Evolutionary conservation across 2,329 filamentous ascomycete species (phyloP).

Genomic region (Ophiostoma fasciatum): DNA sequence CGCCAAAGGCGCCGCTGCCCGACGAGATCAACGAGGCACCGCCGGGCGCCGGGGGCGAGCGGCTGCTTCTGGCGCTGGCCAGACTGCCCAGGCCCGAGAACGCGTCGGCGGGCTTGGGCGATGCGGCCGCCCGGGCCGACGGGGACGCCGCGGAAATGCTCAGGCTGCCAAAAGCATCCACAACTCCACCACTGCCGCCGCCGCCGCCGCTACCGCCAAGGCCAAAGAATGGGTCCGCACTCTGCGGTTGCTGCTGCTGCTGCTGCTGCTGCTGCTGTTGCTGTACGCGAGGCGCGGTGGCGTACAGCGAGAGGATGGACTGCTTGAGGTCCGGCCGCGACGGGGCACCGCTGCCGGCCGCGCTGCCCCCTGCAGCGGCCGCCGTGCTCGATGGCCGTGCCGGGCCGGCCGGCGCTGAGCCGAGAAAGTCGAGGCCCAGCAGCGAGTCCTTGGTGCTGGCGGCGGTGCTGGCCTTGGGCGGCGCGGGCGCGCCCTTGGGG

Average conservation of each 20-base stretch:
- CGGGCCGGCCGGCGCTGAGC: slow-evolving; percentile 52
- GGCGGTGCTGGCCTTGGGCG: slow-evolving; percentile 42
- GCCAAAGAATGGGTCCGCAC: slow-evolving; percentile 26
- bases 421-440: slow-evolving; percentile 85
- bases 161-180: slow-evolving; percentile 22
- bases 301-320: slow-evolving; percentile 91
- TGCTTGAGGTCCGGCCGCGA: slow-evolving; percentile 91
- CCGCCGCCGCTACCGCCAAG: slow-evolving; percentile 41
- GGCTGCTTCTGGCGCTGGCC: slow-evolving; percentile 15
- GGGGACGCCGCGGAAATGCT: slow-evolving; percentile 28
- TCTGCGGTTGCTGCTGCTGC: slow-evolving; percentile 43
- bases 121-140: slow-evolving; percentile 14
- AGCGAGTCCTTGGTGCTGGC: slow-evolving; percentile 69
- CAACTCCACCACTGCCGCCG: slow-evolving; percentile 22
- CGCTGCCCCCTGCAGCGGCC: slow-evolving; percentile 35
- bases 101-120: slow-evolving; percentile 13
- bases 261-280: slow-evolving; percentile 33
- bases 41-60: slow-evolving; percentile 12
- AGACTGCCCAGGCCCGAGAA: slow-evolving; percentile 8
- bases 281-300: slow-evolving; percentile 66
- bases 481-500: slow-evolving; percentile 47
- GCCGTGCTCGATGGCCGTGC: slow-evolving; percentile 71
- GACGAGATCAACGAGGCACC: slow-evolving; percentile 15
- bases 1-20: slow-evolving; percentile 34
- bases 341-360: slow-evolving; percentile 37